Evolutionary conservation across 805 yeast species (phyloP).

Genomic region (Suhomyces pyralidae): DNA sequence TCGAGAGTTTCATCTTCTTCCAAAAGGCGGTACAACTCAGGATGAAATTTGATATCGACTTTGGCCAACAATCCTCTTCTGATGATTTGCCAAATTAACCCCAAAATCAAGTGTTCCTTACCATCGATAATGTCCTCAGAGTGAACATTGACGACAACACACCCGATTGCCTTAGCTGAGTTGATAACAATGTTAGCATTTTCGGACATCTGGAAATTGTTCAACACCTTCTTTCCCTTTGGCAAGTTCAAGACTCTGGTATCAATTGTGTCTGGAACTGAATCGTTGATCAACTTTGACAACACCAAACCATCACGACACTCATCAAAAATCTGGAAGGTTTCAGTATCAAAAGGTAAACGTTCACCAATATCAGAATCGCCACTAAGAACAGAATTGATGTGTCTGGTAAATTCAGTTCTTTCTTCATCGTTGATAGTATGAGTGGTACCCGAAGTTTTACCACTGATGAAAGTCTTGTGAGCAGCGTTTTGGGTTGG

Average conservation of each 20-base stretch:
- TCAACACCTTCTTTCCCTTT: conserved; percentile 66
- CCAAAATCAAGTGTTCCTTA: conserved; percentile 85
- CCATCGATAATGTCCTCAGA: conserved; percentile 95
- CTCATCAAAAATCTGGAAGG: conserved; percentile 94
- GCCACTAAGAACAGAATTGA: conserved; percentile 86
- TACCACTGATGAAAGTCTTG: conserved; percentile 79
- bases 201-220: conserved; percentile 93
- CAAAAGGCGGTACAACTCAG: conserved; percentile 89
- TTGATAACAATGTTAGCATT: conserved; percentile 97
- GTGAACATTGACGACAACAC: conserved; percentile 96
- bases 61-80: conserved; percentile 93
- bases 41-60: conserved; percentile 94
- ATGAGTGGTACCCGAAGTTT: conserved; percentile 89
- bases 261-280: conserved; percentile 97
- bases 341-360: conserved; percentile 88
- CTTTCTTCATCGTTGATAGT: conserved; percentile 97
- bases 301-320: conserved; percentile 92
- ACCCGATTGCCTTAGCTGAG: conserved; percentile 98
- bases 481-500: conserved; percentile 49
- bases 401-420: conserved; percentile 92
- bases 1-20: conserved; percentile 97
- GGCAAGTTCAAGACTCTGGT: conserved; percentile 94
- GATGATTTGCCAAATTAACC: conserved; percentile 95
- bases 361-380: conserved; percentile 81
- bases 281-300: conserved; percentile 91